phyloP scores from a whole-genome alignment of 2,329 filamentous ascomycete species.

The Graphilbum sp. region DNA sequence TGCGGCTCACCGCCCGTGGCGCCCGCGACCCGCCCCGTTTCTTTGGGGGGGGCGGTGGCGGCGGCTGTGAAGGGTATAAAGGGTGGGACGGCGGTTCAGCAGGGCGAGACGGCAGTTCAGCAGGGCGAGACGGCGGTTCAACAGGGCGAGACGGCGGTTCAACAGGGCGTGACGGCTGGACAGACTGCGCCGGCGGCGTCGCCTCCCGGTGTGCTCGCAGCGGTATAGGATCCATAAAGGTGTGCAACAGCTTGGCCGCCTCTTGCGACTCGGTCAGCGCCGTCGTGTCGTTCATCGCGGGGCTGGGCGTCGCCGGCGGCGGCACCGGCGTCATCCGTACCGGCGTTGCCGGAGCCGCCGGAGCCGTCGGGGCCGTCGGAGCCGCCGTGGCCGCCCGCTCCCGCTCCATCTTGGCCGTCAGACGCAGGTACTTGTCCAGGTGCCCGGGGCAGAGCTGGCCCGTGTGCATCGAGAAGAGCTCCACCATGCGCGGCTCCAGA shows the following conservation, averaged over 20 bases:
- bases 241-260: neutral
- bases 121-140: no score
- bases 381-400: neutral
- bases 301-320: no score
- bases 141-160: no score
- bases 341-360: neutral
- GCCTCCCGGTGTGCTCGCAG: no score
- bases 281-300: neutral
- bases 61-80: neutral
- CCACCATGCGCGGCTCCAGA: conserved; percentile 7
- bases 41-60: no score
- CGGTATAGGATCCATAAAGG: neutral
- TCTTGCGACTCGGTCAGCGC: neutral
- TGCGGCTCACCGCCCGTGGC: conserved; percentile 1
- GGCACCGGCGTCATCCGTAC: neutral
- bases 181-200: no score
- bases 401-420: neutral
- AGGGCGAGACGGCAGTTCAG: no score
- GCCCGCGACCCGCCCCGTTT: neutral
- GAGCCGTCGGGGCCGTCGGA: neutral
- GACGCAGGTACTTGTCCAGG: conserved; percentile 1
- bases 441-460: conserved; percentile 4
- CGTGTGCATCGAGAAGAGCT: conserved; percentile 2
- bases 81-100: neutral
- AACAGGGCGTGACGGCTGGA: no score